Evolutionary conservation across 495 filamentous ascomycete genomes (phyloP).

Genomic region (Letharia columbiana): DNA sequence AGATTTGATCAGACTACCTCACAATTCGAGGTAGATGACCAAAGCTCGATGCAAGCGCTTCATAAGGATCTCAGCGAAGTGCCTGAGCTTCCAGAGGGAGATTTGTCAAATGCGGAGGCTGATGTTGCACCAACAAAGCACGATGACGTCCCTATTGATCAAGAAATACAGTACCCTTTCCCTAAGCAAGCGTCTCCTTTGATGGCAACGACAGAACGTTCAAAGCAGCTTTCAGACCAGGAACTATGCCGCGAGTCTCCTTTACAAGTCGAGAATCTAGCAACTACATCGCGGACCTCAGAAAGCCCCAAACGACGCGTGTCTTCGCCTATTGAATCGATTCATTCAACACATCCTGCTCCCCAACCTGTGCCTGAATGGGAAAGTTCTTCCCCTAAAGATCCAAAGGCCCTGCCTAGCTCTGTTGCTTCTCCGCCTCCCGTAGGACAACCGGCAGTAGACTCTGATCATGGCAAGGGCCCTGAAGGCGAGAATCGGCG

Average conservation of each 20-base stretch:
- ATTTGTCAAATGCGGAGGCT: constrained; percentile 1
- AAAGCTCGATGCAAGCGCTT: constrained; percentile 6
- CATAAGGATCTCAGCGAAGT: constrained; percentile 16
- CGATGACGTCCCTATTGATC: not conserved
- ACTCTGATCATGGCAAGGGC: constrained; percentile 7
- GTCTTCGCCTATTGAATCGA: not conserved
- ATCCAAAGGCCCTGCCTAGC: not conserved
- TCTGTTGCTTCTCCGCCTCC: not conserved
- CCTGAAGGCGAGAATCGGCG: not conserved
- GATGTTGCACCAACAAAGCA: not conserved
- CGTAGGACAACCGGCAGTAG: not conserved
- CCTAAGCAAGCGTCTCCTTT: not conserved
- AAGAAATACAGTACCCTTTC: not conserved
- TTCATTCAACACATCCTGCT: not conserved
- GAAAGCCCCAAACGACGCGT: not conserved
- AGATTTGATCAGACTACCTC: not conserved
- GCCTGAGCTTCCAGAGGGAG: constrained; percentile 14
- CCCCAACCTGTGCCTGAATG: not conserved
- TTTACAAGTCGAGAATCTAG: not conserved
- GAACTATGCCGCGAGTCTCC: not conserved
- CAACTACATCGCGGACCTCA: not conserved
- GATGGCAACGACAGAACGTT: not conserved
- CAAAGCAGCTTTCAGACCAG: not conserved
- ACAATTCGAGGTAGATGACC: not conserved
- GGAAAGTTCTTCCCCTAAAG: not conserved